phyloP scores from a whole-genome alignment of 2,329 filamentous ascomycete genomes.

The Capronia epimyces region DNA sequence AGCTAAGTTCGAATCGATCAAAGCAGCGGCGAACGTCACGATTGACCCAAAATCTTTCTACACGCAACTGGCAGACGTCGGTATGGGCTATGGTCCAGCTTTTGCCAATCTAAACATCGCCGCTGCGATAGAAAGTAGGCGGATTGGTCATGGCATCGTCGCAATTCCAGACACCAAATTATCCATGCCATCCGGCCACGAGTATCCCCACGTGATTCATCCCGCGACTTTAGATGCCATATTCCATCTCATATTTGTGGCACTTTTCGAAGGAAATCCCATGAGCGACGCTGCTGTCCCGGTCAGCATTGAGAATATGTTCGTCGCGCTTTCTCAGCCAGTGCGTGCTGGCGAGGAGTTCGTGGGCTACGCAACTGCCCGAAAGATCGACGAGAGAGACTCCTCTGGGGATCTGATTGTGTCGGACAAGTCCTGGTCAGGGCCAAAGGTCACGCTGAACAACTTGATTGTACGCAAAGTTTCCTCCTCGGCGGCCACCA shows the following conservation, averaged over 20 bases:
- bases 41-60: too few relatives aligned
- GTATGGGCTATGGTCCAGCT: slow-evolving; percentile 31
- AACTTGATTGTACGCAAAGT: too few relatives aligned
- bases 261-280: slow-evolving; percentile 15
- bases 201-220: slow-evolving; percentile 31
- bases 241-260: slow-evolving; percentile 32
- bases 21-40: too few relatives aligned
- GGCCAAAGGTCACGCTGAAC: not conserved
- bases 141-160: slow-evolving; percentile 22
- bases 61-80: slow-evolving; percentile 10
- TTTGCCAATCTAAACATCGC: slow-evolving; percentile 30
- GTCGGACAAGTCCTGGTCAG: not conserved
- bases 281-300: slow-evolving; percentile 14
- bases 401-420: not conserved
- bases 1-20: not conserved
- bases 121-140: slow-evolving; percentile 14
- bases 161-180: slow-evolving; percentile 29
- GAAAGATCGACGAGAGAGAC: not conserved
- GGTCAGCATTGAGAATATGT: slow-evolving; percentile 15
- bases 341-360: not conserved
- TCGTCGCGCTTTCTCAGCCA: slow-evolving; percentile 3
- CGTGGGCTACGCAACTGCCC: not conserved
- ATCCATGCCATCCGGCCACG: slow-evolving; percentile 31
- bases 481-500: too few relatives aligned
- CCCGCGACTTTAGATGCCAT: slow-evolving; percentile 33